Evolutionary conservation across 2,329 filamentous ascomycete genomes (phyloP).

Genomic region (Clonostachys rhizophaga): DNA sequence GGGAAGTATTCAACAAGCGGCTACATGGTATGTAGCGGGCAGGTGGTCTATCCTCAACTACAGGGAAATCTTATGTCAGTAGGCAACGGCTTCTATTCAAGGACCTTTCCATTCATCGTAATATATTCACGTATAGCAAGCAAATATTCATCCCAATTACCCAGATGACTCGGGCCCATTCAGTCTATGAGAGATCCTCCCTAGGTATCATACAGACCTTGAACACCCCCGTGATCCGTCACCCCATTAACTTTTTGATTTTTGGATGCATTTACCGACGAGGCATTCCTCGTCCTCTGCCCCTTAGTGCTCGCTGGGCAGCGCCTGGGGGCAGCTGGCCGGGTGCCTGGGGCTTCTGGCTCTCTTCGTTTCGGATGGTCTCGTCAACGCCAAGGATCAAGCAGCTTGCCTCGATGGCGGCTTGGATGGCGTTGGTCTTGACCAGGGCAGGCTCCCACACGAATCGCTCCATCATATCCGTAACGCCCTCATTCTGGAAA

Average conservation of each 20-base stretch:
- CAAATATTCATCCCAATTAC: no score
- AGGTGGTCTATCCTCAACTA: no score
- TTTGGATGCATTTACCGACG: constrained; percentile 50
- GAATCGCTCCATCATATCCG: constrained; percentile 92
- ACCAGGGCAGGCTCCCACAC: constrained; percentile 97
- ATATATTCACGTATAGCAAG: no score
- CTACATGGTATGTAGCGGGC: no score
- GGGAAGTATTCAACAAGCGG: no score
- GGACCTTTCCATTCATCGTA: no score
- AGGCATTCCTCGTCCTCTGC: constrained; percentile 85
- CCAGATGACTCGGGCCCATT: no score
- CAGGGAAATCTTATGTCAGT: no score
- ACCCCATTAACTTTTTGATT: not conserved
- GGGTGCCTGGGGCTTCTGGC: constrained; percentile 75
- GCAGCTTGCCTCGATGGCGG: constrained; percentile 91
- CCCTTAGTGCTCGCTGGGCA: constrained; percentile 82
- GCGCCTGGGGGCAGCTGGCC: constrained; percentile 72
- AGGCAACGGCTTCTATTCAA: no score
- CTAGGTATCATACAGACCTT: no score
- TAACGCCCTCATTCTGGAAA: constrained; percentile 85
- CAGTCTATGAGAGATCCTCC: no score
- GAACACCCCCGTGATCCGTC: no score
- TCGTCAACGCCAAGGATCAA: constrained; percentile 95
- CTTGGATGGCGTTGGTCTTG: constrained; percentile 96
- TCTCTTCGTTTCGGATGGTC: constrained; percentile 98